Base-by-base conservation (phyloP, 1,284 basidiomycete genomes). In the Retiboletus fuscus region DNA sequence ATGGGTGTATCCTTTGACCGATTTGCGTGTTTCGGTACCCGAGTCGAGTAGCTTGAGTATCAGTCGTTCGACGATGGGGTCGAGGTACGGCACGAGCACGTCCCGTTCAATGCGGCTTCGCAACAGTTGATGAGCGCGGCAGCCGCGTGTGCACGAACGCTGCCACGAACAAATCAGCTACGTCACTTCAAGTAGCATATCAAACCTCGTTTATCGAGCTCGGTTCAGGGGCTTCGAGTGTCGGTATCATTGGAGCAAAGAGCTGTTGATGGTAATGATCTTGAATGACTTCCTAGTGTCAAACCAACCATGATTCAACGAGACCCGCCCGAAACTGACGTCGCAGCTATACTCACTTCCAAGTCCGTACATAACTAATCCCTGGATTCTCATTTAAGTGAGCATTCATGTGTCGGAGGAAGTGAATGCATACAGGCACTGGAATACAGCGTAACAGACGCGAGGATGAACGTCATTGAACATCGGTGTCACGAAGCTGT, bases 51-150 rank as follows among this genome's bases (percentile, higher is more conserved):
- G 82, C 68, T 87, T 88, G 11, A 95, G 82, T 1, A n/a, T n/a
- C n/a, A 95, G 85, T 0, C 92, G 87, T 75, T 91, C 89, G 41
- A 96, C 91, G 73, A 95, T 91, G 0, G 89, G 87, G 68, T 95
- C 93, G 22, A 96, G 87, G 79, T 94, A 94, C 0, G 92, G 92
- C 1, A 92, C 76, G 5, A 95, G 87, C 0, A 89, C 90, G 26
- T 92, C 88, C n/a, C 89, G 86, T 74, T 90, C 91, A 44, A 93
- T 92, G 55, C 92, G n/a, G n/a, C 92, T 79, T 95, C 92, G 81
- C 93, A 96, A 82, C 95, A 95, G 81, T 96, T 96, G 78, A 95
- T 94, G n/a, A 96, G 85, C 0, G 93, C 93, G 0, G 95, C 92
- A 0, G 94, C 93, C 0, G 95, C 93, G 75, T 96, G 95, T 0